These are phyloP conservation scores for Carex littledalei DNA, from an alignment of 176 grass and related monocot genomes.

Conservation along the genomic window DNA sequence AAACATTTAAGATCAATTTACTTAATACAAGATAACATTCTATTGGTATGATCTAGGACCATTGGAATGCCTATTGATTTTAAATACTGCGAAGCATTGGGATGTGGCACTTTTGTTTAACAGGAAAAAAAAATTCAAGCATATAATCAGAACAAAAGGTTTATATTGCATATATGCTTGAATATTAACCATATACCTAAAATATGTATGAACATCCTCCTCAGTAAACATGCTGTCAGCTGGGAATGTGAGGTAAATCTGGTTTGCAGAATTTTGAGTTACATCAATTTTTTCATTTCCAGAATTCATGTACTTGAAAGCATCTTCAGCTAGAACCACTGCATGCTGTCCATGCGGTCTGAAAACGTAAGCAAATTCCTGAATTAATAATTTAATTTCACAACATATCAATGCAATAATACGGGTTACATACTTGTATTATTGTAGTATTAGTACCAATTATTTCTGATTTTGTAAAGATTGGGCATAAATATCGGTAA, in stretches of 20 bases:
- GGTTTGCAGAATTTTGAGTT: slow-evolving; percentile 3
- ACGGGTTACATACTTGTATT: neutral
- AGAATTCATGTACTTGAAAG: slow-evolving; percentile 32
- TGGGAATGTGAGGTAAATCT: slow-evolving; percentile 56
- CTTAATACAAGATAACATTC: neutral
- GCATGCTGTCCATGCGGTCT: slow-evolving; percentile 36
- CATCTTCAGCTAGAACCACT: slow-evolving; percentile 46
- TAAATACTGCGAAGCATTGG: neutral
- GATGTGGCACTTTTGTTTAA: neutral
- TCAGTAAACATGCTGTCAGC: slow-evolving; percentile 39
- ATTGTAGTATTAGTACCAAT: neutral
- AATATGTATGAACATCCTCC: slow-evolving; percentile 31
- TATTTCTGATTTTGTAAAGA: neutral
- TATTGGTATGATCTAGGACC: neutral
- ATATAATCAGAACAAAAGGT: neutral
- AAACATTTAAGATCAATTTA: neutral
- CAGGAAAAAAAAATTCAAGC: neutral
- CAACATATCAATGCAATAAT: neutral
- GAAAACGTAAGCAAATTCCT: neutral
- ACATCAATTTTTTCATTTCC: slow-evolving; percentile 25
- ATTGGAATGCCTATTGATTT: neutral
- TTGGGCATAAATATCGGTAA: slow-evolving; percentile 1
- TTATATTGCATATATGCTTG: neutral
- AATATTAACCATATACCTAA: slow-evolving; percentile 32
- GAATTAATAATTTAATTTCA: neutral